Evolutionary conservation across 352 stramenopile genomes (phyloP), one percentile per base, ranked within the genome.

Genomic region (Globisporangium apiculatum): DNA sequence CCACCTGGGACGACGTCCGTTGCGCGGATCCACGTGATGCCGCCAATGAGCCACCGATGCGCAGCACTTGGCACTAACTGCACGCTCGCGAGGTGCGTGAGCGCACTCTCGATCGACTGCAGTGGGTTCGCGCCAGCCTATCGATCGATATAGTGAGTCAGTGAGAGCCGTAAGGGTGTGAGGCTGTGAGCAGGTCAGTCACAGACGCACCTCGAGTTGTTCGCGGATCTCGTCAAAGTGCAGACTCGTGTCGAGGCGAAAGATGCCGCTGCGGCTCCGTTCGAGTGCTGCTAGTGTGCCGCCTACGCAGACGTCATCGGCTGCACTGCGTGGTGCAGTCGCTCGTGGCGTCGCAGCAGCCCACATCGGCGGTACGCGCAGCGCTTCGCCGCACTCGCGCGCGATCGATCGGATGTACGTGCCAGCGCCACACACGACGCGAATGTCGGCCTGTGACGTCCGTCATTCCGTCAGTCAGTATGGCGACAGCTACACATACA

Each of bases 381-480:
- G 58, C 15, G 68, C 70, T 55, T 95, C 83, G 7, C 86, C 86
- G 43, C 82, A 91, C 60, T 95, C 86, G 6, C 86, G 78, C 1
- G 86, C 86, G 56, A 95, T 95, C 5, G 83, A 94, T 15, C 86
- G 82, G 58, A 95, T 91, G 64, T 95, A 95, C 14, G 86, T 95
- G 15, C 86, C 86, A 40, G 70, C 73, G 45, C 73, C 83, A 57
- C 86, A 95, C 4, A 65, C 68, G 38, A 94, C 83, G 15, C 66
- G 59, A 38, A 95, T 78, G 3, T 66, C 78, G 5, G 61, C 70
- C 64, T 72, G 38, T 3, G 9, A 37, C 15, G 24, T 43, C 40
- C 18, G 10, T 54, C 7, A 36, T 10, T 42, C 3, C 24, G 2
- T 47, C 46, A 43, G 40, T 43, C 40, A 12, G 40, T 43, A 12